phyloP scores from a whole-genome alignment of 306 rosid species.

The Notholithocarpus densiflorus region DNA sequence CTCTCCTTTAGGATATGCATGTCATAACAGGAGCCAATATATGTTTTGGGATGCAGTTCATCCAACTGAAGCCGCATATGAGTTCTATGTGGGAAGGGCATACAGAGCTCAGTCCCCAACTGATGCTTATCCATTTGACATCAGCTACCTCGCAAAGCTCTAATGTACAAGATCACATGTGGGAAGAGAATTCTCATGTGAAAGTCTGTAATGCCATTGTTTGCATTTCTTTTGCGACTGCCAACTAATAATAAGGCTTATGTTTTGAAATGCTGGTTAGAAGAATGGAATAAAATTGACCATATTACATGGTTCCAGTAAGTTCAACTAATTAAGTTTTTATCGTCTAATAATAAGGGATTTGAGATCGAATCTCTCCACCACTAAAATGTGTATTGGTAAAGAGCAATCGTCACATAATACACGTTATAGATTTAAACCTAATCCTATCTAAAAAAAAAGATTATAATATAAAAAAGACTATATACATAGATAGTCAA shows the following conservation, averaged over 20 bases:
- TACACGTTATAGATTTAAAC: too few relatives aligned
- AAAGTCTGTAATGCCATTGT: neutral
- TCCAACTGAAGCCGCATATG: neutral
- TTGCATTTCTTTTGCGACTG: neutral
- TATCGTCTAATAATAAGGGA: too few relatives aligned
- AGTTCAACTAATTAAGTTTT: too few relatives aligned
- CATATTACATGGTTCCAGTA: too few relatives aligned
- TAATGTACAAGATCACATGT: neutral
- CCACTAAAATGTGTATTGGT: too few relatives aligned
- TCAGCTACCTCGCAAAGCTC: neutral
- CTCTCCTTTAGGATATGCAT: neutral
- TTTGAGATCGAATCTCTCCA: too few relatives aligned
- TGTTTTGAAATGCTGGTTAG: too few relatives aligned
- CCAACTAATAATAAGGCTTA: neutral
- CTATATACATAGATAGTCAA: too few relatives aligned
- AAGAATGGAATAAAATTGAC: too few relatives aligned
- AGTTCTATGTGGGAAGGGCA: neutral
- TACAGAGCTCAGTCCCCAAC: neutral
- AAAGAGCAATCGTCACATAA: too few relatives aligned
- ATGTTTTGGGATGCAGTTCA: constrained; percentile 15
- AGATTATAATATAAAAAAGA: too few relatives aligned
- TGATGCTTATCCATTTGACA: constrained; percentile 13
- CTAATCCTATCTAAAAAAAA: too few relatives aligned
- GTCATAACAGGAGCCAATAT: constrained; percentile 2
- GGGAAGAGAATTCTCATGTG: neutral